Conservation (phyloP, 331 rosid species). For the Stylosanthes scabra region DNA sequence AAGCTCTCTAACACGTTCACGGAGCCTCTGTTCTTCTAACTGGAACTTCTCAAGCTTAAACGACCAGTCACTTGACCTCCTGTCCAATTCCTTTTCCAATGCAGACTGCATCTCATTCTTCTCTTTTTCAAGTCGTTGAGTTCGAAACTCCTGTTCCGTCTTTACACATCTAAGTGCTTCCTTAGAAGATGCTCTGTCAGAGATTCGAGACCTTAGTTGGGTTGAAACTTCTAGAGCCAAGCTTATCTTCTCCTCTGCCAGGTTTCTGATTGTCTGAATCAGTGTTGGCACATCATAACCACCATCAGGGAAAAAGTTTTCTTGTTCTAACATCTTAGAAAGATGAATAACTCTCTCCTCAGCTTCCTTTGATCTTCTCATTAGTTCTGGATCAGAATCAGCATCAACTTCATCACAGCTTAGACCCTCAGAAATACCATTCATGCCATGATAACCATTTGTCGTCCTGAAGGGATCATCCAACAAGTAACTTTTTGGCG, state of each 20-base stretch:
- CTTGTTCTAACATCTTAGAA: slow-evolving; percentile 71
- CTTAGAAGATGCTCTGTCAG: slow-evolving; percentile 71
- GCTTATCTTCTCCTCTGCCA: slow-evolving; percentile 69
- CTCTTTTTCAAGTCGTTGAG: slow-evolving; percentile 79
- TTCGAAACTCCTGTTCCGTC: slow-evolving; percentile 63
- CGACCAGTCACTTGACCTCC: slow-evolving; percentile 98
- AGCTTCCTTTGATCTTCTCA: slow-evolving; percentile 73
- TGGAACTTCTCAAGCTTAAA: slow-evolving; percentile 88
- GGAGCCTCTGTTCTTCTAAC: slow-evolving; percentile 88
- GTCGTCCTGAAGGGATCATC: slow-evolving; percentile 55
- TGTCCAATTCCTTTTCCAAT: slow-evolving; percentile 88
- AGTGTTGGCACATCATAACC: slow-evolving; percentile 67
- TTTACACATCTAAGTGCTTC: slow-evolving; percentile 67
- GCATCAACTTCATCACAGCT: slow-evolving; percentile 55
- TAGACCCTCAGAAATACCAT: slow-evolving; percentile 45
- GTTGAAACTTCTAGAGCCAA: slow-evolving; percentile 81
- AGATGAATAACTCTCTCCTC: slow-evolving; percentile 76
- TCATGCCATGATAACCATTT: slow-evolving; percentile 52
- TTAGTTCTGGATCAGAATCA: slow-evolving; percentile 63
- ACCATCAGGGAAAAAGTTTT: slow-evolving; percentile 60
- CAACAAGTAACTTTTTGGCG: slow-evolving; percentile 46
- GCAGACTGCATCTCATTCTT: slow-evolving; percentile 87
- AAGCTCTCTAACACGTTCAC: slow-evolving; percentile 96
- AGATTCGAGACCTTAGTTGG: slow-evolving; percentile 74
- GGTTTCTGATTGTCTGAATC: slow-evolving; percentile 68